Evolutionary conservation across 768 basidiomycete species (phyloP).

Genomic region (Mycena leptocephala): DNA sequence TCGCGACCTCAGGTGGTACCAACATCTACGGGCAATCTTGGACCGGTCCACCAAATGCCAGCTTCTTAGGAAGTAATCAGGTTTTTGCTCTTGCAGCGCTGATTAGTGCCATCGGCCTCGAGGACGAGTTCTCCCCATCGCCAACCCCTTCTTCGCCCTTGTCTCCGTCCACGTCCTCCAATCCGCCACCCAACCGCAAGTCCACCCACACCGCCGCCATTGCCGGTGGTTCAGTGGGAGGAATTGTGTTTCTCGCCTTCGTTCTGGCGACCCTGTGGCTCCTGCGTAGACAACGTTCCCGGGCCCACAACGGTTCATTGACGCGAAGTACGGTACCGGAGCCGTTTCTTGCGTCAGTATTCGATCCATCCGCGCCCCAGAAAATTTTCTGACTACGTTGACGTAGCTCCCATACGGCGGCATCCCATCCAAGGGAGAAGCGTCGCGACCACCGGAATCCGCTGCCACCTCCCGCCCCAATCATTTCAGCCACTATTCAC

Average conservation of each 20-base stretch:
- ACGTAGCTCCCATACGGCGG: not conserved
- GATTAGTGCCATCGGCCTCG: constrained; percentile 9
- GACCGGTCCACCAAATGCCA: constrained; percentile 22
- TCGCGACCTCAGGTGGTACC: constrained; percentile 24
- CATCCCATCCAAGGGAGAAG: not conserved
- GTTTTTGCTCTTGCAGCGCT: constrained; percentile 7
- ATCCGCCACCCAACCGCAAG: not conserved
- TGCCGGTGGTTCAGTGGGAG: not conserved
- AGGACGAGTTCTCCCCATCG: not conserved
- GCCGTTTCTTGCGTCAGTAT: not conserved
- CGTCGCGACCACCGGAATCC: not conserved
- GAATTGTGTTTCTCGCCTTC: not conserved
- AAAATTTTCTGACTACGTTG: not conserved
- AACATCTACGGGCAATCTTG: constrained; percentile 32
- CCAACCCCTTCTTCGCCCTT: not conserved
- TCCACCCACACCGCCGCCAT: not conserved
- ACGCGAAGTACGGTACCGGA: not conserved
- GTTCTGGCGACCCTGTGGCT: no score
- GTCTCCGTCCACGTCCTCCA: not conserved
- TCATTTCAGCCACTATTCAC: not conserved
- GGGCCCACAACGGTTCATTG: no score
- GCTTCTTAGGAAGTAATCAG: constrained; percentile 10
- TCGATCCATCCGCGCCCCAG: not conserved
- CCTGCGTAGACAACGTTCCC: no score
- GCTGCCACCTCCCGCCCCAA: not conserved